Evolutionary conservation across 1,284 basidiomycete genomes (phyloP).

Genomic region (Pseudozyma sp.): DNA sequence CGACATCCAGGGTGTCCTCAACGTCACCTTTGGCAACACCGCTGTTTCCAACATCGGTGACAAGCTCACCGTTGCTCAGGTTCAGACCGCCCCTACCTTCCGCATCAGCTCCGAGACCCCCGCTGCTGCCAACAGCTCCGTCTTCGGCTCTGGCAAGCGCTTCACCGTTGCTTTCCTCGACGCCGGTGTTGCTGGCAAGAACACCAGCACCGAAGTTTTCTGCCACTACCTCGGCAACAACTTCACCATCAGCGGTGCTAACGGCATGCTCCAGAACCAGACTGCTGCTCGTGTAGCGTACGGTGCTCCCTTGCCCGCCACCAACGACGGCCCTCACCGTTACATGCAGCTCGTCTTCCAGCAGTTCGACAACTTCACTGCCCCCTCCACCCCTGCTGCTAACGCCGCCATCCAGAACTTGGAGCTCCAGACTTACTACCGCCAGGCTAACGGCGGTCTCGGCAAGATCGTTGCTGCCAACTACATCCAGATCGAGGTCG

Average conservation of each 20-base stretch:
- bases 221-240: slow-evolving; percentile 54
- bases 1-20: slow-evolving; percentile 55
- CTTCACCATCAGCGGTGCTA: slow-evolving; percentile 30
- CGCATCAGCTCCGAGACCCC: slow-evolving; percentile 39
- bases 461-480: slow-evolving; percentile 56
- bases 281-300: slow-evolving; percentile 42
- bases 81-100: slow-evolving; percentile 46
- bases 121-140: slow-evolving; percentile 13
- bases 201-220: slow-evolving; percentile 32
- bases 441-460: slow-evolving; percentile 46
- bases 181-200: slow-evolving; percentile 49
- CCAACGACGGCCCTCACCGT: slow-evolving; percentile 54
- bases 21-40: slow-evolving; percentile 47
- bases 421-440: slow-evolving; percentile 43
- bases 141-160: slow-evolving; percentile 35
- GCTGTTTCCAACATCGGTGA: slow-evolving; percentile 46
- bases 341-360: slow-evolving; percentile 61
- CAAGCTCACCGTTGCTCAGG: slow-evolving; percentile 46
- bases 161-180: slow-evolving; percentile 52
- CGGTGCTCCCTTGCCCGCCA: slow-evolving; percentile 45
- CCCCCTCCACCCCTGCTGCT: slow-evolving; percentile 40
- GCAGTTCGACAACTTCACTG: slow-evolving; percentile 53
- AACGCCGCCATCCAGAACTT: slow-evolving; percentile 29
- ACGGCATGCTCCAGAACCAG: slow-evolving; percentile 35
- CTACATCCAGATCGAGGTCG: slow-evolving; percentile 58